Percentiles rank a stretch among this genome's conserved stretches.
phyloP scores from a whole-genome alignment of 306 rosid genomes.

The Delonix regia region DNA sequence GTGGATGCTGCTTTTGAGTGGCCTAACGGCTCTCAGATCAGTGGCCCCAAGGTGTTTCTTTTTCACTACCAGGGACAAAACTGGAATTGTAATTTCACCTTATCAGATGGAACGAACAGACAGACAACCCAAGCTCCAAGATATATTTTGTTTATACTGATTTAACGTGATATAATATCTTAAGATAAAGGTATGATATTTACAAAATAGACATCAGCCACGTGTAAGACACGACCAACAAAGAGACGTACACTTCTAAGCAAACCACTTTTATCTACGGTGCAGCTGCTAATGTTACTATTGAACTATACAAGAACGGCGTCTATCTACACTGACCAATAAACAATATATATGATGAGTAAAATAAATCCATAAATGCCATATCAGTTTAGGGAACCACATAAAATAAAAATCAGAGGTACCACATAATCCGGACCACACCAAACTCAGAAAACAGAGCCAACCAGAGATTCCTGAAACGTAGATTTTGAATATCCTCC shows the following conservation, averaged over 20 bases:
- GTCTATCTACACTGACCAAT: neutral
- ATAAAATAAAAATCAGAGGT: neutral
- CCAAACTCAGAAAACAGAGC: neutral
- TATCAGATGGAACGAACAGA: neutral
- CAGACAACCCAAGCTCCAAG: neutral
- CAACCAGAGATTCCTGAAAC: conserved; percentile 22
- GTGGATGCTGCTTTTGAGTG: conserved; percentile 11
- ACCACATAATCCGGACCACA: conserved; percentile 33
- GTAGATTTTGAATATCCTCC: conserved; percentile 31
- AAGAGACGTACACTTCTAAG: conserved; percentile 47
- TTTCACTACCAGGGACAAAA: conserved; percentile 33
- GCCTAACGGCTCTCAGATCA: conserved; percentile 37
- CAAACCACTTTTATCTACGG: conserved; percentile 40
- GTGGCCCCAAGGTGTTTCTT: conserved; percentile 35
- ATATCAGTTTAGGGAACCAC: no score
- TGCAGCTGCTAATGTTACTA: conserved; percentile 20
- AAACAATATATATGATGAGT: neutral
- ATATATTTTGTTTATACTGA: conserved; percentile 13
- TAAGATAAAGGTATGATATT: conserved; percentile 15
- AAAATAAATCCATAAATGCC: no score
- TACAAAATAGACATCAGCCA: conserved; percentile 34
- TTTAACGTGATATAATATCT: neutral
- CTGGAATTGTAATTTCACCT: neutral
- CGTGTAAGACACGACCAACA: conserved; percentile 48
- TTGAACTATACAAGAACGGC: neutral